Percentiles rank a stretch among this genome's conserved stretches.
These are phyloP conservation scores for Saxispiralis lemnorum DNA, from an alignment of 495 filamentous ascomycete genomes.

Conservation along the genomic window DNA sequence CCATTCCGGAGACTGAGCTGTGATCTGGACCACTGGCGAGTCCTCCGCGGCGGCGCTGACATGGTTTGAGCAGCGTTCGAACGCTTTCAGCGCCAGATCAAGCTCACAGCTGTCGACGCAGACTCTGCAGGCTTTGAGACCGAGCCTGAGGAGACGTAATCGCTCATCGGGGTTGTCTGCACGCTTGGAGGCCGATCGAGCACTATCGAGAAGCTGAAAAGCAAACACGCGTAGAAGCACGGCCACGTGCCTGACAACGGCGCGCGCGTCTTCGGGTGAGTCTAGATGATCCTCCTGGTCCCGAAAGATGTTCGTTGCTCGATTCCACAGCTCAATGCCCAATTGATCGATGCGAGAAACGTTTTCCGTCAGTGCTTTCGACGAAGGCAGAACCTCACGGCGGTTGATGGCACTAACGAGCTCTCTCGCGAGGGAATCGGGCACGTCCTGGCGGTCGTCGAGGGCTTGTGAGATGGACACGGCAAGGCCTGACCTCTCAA, in stretches of 20 bases:
- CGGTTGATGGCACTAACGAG: slow-evolving; percentile 7
- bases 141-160: slow-evolving; percentile 44
- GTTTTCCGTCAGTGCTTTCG: background rate
- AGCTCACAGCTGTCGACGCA: slow-evolving; percentile 43
- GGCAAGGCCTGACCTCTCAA: slow-evolving; percentile 1
- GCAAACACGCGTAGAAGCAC: slow-evolving; percentile 43
- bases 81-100: slow-evolving; percentile 37
- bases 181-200: slow-evolving; percentile 31
- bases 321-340: slow-evolving; percentile 50
- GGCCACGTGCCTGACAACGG: slow-evolving; percentile 1
- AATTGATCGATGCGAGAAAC: slow-evolving; percentile 21
- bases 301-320: slow-evolving; percentile 35
- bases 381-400: background rate
- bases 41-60: slow-evolving; percentile 36
- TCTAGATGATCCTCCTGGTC: slow-evolving; percentile 7
- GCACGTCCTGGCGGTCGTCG: background rate
- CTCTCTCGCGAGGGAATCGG: background rate
- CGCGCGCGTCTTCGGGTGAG: slow-evolving; percentile 6
- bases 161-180: slow-evolving; percentile 12
- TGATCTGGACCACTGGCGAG: slow-evolving; percentile 7
- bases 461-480: too few relatives aligned
- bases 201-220: slow-evolving; percentile 49
- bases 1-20: slow-evolving; percentile 15
- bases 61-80: slow-evolving; percentile 48
- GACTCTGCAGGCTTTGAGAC: slow-evolving; percentile 44